These are phyloP conservation scores for Talaromyces funiculosus DNA, from an alignment of 2,329 filamentous ascomycete genomes.

Conservation along the genomic window DNA sequence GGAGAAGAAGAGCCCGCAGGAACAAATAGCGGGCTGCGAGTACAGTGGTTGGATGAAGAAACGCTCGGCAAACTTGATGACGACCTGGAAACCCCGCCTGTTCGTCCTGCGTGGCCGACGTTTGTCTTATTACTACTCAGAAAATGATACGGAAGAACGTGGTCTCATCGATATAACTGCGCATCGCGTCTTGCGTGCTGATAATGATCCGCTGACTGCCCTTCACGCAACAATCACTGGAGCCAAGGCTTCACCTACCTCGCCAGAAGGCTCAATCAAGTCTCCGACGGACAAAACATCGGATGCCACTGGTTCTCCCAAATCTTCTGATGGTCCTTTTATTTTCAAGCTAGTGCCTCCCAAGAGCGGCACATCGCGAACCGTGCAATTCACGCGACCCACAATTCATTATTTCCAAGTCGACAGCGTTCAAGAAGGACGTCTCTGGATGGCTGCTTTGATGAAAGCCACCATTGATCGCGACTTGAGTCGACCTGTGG, in stretches of 20 bases:
- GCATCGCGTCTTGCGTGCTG: slow-evolving; percentile 90
- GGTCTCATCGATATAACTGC: slow-evolving; percentile 97
- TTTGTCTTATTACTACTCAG: slow-evolving; percentile 92
- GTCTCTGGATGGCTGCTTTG: slow-evolving; percentile 95
- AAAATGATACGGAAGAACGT: slow-evolving; percentile 86
- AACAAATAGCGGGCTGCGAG: slow-evolving; percentile 80
- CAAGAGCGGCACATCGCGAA: slow-evolving; percentile 75
- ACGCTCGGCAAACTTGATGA: slow-evolving; percentile 91
- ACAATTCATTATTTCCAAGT: slow-evolving; percentile 97
- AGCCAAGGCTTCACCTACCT: slow-evolving; percentile 64
- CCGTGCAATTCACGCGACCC: slow-evolving; percentile 95
- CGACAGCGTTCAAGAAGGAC: slow-evolving; percentile 78
- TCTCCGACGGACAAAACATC: slow-evolving; percentile 29
- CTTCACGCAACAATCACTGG: slow-evolving; percentile 89
- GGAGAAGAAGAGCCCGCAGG: slow-evolving; percentile 70
- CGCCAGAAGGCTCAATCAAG: slow-evolving; percentile 32
- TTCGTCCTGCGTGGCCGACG: slow-evolving; percentile 90
- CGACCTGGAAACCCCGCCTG: slow-evolving; percentile 94
- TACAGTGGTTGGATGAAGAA: slow-evolving; percentile 99
- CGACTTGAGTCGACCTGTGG: slow-evolving; percentile 69
- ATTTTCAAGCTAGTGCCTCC: slow-evolving; percentile 98
- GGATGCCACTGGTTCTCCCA: slow-evolving; percentile 27
- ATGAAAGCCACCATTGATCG: slow-evolving; percentile 99
- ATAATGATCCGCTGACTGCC: slow-evolving; percentile 83
- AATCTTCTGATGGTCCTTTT: slow-evolving; percentile 56